A percentile compares a stretch with the other conserved stretches of the same genome.
Evolutionary conservation across 1,139 yeast genomes (phyloP).

Genomic region (Diutina rugosa): DNA sequence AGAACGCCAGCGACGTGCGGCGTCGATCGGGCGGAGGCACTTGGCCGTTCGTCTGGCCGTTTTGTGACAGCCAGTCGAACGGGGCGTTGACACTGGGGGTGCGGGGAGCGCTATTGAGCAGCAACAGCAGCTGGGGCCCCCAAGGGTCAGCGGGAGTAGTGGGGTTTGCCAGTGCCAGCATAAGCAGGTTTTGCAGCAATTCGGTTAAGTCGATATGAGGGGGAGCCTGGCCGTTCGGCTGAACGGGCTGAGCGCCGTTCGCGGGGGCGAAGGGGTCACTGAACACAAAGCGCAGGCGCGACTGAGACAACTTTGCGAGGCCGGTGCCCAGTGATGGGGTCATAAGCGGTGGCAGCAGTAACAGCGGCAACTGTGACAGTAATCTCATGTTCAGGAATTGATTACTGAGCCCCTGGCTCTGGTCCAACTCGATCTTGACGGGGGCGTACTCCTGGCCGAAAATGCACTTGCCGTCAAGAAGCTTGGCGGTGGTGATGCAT

Average conservation of each 20-base stretch:
- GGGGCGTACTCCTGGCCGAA: slow-evolving; percentile 51
- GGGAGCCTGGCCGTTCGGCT: background rate
- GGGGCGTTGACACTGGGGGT: slow-evolving; percentile 4
- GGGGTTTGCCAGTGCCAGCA: slow-evolving; percentile 4
- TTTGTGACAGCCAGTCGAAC: slow-evolving; percentile 7
- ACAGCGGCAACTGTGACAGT: slow-evolving; percentile 1
- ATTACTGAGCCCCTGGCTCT: slow-evolving; percentile 7
- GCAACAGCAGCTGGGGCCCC: slow-evolving; percentile 10
- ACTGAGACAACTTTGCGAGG: slow-evolving; percentile 5
- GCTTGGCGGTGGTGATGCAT: slow-evolving; percentile 59
- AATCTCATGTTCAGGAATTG: slow-evolving; percentile 18
- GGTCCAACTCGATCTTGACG: slow-evolving; percentile 37
- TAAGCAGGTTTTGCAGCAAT: background rate
- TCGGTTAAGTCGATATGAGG: slow-evolving; percentile 1
- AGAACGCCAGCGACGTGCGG: slow-evolving; percentile 24
- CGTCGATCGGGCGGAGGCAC: slow-evolving; percentile 6
- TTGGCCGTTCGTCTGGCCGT: background rate
- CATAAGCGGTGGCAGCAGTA: background rate
- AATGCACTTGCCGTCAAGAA: slow-evolving; percentile 50
- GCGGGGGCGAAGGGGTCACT: slow-evolving; percentile 42
- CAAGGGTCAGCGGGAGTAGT: slow-evolving; percentile 23
- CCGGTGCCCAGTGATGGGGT: slow-evolving; percentile 2
- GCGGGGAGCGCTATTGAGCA: background rate
- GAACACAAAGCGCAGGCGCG: slow-evolving; percentile 54
- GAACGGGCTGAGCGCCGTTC: background rate